Conservation (phyloP, 2,329 filamentous ascomycete genomes). For the Pseudogymnoascus sp. region DNA sequence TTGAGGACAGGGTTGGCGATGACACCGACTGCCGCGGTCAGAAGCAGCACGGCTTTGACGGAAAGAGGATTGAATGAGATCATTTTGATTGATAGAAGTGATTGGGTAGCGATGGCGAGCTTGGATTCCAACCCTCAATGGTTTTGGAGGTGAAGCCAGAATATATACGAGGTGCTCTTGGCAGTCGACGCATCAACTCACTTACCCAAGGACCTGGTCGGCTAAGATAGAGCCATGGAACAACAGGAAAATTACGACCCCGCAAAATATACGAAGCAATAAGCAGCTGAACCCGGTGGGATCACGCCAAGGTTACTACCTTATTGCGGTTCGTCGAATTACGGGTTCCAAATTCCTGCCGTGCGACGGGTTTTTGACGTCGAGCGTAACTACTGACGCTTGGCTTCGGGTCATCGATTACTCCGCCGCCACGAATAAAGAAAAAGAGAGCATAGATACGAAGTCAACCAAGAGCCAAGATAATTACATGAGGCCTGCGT, state of each 20-base stretch:
- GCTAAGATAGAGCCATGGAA: not conserved
- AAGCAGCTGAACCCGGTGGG: not conserved
- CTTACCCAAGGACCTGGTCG: not conserved
- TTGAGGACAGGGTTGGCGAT: not conserved
- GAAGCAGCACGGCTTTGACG: not conserved
- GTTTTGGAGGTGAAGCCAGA: not conserved
- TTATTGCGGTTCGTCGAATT: not conserved
- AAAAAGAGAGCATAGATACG: not conserved
- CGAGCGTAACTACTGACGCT: not conserved
- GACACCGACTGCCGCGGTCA: not conserved
- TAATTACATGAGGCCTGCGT: not conserved
- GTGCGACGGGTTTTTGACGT: not conserved
- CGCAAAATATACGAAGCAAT: conserved; percentile 6
- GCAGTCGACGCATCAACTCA: not conserved
- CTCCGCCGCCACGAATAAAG: not conserved
- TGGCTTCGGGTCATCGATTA: conserved; percentile 8
- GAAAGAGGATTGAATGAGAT: not conserved
- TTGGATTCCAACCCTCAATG: not conserved
- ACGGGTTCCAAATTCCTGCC: not conserved
- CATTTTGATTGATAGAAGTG: not conserved
- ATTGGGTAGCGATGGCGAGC: conserved; percentile 1
- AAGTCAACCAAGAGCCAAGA: conserved; percentile 2
- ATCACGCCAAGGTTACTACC: not conserved
- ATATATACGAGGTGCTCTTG: conserved; percentile 7
- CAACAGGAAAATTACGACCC: not conserved